A percentile compares a stretch with the other conserved stretches of the same genome.
phyloP scores from a whole-genome alignment of 768 basidiomycete species.

The Termitomyces titanicus region DNA sequence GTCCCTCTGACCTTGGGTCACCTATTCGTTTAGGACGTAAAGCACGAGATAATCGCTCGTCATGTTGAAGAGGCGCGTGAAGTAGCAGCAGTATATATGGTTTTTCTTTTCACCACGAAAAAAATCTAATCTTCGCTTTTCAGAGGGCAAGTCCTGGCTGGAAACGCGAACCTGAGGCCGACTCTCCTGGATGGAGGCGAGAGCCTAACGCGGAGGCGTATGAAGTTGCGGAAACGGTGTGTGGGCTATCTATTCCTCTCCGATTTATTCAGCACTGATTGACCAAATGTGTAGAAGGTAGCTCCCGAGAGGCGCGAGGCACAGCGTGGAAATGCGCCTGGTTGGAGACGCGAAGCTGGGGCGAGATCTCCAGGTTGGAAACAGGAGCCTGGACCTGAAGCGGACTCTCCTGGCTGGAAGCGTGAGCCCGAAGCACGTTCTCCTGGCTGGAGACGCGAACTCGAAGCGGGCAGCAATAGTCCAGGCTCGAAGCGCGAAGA shows the following conservation, averaged over 20 bases:
- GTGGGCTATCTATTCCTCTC: background rate
- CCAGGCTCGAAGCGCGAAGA: conserved; percentile 6
- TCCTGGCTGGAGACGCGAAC: conserved; percentile 19
- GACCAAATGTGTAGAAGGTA: background rate
- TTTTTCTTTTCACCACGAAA: background rate
- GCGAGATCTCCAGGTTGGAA: conserved; percentile 9
- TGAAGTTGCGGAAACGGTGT: background rate
- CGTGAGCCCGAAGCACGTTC: conserved; percentile 4
- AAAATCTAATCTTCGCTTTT: background rate
- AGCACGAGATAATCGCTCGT: conserved; percentile 13
- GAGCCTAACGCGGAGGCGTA: background rate
- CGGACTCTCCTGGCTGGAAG: conserved; percentile 14
- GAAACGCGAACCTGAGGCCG: conserved; percentile 13
- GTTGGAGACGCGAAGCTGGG: conserved; percentile 1
- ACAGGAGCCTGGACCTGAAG: conserved; percentile 12
- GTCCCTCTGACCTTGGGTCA: background rate
- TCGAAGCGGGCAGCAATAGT: conserved; percentile 11
- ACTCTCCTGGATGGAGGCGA: conserved; percentile 4
- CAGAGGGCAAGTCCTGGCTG: conserved; percentile 12
- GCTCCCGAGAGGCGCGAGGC: background rate
- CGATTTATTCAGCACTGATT: background rate
- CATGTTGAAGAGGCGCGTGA: conserved; percentile 10
- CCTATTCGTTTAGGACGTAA: conserved; percentile 2
- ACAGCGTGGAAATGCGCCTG: background rate
- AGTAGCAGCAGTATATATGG: background rate